Percentiles rank a stretch among this genome's conserved stretches.
These are phyloP conservation scores for Quercus alba DNA, from an alignment of 306 rosid species.

Conservation along the genomic window DNA sequence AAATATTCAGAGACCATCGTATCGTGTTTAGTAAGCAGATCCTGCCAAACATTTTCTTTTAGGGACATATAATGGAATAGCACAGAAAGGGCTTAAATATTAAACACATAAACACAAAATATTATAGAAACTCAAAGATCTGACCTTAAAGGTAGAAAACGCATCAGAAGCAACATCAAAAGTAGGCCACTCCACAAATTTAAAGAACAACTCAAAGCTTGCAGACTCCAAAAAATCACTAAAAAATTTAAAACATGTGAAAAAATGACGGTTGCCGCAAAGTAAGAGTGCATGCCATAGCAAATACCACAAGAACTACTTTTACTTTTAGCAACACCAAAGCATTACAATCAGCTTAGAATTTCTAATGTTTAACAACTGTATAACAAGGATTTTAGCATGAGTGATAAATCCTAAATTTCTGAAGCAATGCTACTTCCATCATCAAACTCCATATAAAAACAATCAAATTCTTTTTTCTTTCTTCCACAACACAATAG, in stretches of 20 bases:
- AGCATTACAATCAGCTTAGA: background rate
- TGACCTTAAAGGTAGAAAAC: slow-evolving; percentile 92
- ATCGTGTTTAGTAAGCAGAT: slow-evolving; percentile 83
- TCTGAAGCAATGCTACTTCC: background rate
- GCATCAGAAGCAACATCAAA: slow-evolving; percentile 97
- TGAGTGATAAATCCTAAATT: background rate
- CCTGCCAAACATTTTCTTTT: slow-evolving; percentile 51
- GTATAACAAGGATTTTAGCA: background rate
- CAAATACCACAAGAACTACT: background rate
- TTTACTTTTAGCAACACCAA: background rate
- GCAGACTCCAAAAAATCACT: slow-evolving; percentile 79
- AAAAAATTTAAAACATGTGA: slow-evolving; percentile 33
- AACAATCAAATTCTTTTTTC: background rate
- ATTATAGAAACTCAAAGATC: background rate
- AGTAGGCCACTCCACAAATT: slow-evolving; percentile 85
- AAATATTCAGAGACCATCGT: slow-evolving; percentile 69
- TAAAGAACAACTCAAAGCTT: slow-evolving; percentile 86
- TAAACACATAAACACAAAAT: slow-evolving; percentile 2
- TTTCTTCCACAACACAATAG: background rate
- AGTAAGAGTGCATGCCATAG: slow-evolving; percentile 7
- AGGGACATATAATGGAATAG: slow-evolving; percentile 11
- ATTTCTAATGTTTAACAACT: background rate
- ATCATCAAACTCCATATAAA: background rate
- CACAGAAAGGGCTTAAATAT: slow-evolving; percentile 13
- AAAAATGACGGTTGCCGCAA: slow-evolving; percentile 18